Base-by-base conservation (phyloP, 176 grass and related monocot species). In the Tuctoria greenei region DNA sequence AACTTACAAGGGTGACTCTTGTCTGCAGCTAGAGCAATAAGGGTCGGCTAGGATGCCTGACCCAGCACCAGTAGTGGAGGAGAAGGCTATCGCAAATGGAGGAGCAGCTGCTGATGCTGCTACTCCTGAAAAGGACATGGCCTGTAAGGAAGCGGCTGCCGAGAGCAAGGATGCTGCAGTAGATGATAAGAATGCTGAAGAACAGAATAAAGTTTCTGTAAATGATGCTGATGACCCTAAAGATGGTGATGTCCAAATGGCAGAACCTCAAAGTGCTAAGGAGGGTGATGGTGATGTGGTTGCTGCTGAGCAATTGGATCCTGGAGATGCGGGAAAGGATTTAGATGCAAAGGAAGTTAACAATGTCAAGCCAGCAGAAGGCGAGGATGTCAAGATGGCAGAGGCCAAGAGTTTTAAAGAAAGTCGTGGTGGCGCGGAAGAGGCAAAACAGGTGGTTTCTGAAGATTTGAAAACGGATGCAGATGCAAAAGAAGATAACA, bases 51-150 rank as follows among this genome's bases (percentile, higher is more conserved):
- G 66, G 76, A 77, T 89, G 79, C 20, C 75, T 1, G 72, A 80
- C 52, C 76, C 46, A 77, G 61, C 76, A 44, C 50, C 61, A 17
- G 67, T 46, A 59, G 80, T 81, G 83, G 90, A 81, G 45, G 80
- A 74, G 70, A 62, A 15, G 3, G 80, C 45, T 67, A 24, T 83
- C 10, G 80, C 51, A 23, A 92, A 89, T 78, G 86, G 86, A 56
- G 83, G 52, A 73, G 45, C 39, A 52, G 47, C 66, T 10, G 56
- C 21, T 16, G 66, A 65, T n/a, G 66, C 41, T 27, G 64, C 61
- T 79, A 50, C 73, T 75, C 71, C 78, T 67, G 59, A 46, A 38
- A 79, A 71, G 54, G 66, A 64, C 26, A 40, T 52, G 65, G 11
- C 55, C 76, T 56, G 49, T 3, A 87, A 85, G 75, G 75, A 74